These are phyloP conservation scores for Hypoxylon rubiginosum DNA, from an alignment of 2,329 filamentous ascomycete genomes.

Conservation along the genomic window DNA sequence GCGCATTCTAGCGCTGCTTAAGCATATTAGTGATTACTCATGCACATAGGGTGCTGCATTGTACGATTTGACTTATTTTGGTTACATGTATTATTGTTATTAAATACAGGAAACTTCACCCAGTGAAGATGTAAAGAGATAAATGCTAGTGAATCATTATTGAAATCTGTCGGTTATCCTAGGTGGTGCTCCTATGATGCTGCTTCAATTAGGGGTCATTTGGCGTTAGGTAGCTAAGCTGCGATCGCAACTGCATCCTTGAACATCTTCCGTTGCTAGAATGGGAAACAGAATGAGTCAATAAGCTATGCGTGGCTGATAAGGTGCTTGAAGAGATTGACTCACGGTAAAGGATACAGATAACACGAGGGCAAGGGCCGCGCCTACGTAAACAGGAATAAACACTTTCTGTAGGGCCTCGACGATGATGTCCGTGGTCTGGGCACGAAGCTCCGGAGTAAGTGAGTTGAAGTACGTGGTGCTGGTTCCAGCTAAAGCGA, in stretches of 20 bases:
- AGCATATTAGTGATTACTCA: no score
- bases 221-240: not conserved
- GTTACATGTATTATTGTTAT: no score
- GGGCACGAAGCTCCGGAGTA: not conserved
- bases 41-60: no score
- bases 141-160: not conserved
- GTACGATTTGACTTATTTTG: no score
- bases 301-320: not conserved
- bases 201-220: no score
- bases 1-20: no score
- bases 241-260: conserved; percentile 1
- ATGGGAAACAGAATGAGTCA: not conserved
- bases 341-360: conserved; percentile 3
- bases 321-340: not conserved
- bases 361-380: conserved; percentile 1
- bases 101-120: no score
- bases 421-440: conserved; percentile 3
- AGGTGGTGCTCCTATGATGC: no score
- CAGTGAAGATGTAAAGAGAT: no score
- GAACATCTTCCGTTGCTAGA: conserved; percentile 11
- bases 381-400: conserved; percentile 8
- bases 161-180: no score
- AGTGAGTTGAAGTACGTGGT: conserved; percentile 6
- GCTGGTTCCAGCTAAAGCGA: conserved; percentile 3
- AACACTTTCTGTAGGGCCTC: conserved; percentile 2